Evolutionary conservation across 78 protist genomes (phyloP), one percentile per base, ranked within the genome.

Genomic region (Speleostelium caveatum): DNA sequence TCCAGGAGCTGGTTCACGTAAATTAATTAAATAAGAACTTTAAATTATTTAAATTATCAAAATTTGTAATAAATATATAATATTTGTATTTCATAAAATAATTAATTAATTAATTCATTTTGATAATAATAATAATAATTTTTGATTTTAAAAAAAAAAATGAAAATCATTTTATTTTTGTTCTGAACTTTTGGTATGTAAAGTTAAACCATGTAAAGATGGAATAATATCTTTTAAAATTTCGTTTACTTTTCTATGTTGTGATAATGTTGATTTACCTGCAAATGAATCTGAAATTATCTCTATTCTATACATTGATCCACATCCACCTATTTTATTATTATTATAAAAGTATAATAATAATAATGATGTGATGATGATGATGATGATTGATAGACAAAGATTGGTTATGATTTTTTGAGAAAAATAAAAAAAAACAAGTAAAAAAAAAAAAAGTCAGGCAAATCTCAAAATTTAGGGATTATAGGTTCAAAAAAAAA

Each of bases 1-100:
- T 73, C 87, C 95, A 67, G 95, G 95, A 56, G 75, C 73, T 66
- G 93, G 86, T 56, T 30, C 86, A 5, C 75, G 93, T 69, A 87
- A 65, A 71, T 60, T 74, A 36, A 75, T 65, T 28, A 68, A 77
- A 35, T 66, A 80, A 28, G 3, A 69, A 69, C 2, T 8, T 45
- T 49, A n/a, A 61, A 61, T 32, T 17, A 21, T 14, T 58, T 58
- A 14, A 58, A 21, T n/a, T n/a, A 22, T 5, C 4, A 58, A 10
- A 3, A 58, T 22, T 58, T 58, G n/a, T 58, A 58, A 58, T n/a
- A 8, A 58, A 58, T n/a, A 5, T 22, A 58, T n/a, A 58, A 58
- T 4, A 58, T n/a, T 14, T 22, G n/a, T 58, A n/a, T n/a, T n/a
- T n/a, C n/a, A n/a, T n/a, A n/a, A n/a, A 0, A 63, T 36, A 38